phyloP scores from a whole-genome alignment of 2,329 filamentous ascomycete genomes.

The Aureobasidium subglaciale region DNA sequence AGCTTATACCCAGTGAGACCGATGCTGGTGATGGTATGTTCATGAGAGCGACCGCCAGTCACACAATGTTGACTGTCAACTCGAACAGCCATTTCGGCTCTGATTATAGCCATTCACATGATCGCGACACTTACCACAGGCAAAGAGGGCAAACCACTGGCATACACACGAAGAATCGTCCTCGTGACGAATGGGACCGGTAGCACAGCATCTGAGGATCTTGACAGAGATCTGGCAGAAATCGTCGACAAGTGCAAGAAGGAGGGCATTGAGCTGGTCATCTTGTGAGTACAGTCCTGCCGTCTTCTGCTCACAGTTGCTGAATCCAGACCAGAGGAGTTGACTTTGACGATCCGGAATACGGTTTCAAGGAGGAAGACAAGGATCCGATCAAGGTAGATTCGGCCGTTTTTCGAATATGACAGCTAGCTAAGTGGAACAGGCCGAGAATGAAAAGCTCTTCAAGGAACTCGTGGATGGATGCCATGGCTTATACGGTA shows the following conservation, averaged over 20 bases:
- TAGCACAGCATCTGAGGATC: constrained; percentile 62
- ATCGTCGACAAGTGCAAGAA: constrained; percentile 70
- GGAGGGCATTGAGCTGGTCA: constrained; percentile 66
- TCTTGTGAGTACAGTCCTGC: constrained; percentile 54
- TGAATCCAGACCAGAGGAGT: constrained; percentile 56
- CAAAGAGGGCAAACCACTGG: constrained; percentile 77
- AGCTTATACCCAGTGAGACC: constrained; percentile 61
- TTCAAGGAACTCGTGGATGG: constrained; percentile 59
- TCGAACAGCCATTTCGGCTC: constrained; percentile 61
- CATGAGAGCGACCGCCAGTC: too few relatives aligned
- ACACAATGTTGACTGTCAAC: not conserved
- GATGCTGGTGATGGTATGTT: constrained; percentile 63
- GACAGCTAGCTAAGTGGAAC: not conserved
- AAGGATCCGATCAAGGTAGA: constrained; percentile 64
- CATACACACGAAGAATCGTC: constrained; percentile 73
- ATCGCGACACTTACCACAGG: constrained; percentile 69
- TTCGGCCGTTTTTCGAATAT: not conserved
- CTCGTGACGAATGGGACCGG: constrained; percentile 78
- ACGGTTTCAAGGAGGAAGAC: constrained; percentile 84
- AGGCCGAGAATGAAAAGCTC: constrained; percentile 62
- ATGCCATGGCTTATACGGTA: constrained; percentile 71
- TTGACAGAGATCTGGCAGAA: too few relatives aligned
- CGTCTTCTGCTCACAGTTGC: not conserved
- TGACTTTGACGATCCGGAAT: constrained; percentile 88
- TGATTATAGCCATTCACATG: constrained; percentile 81